phyloP scores from a whole-genome alignment of 805 yeast species.

The Scheffersomyces ergatensis region DNA sequence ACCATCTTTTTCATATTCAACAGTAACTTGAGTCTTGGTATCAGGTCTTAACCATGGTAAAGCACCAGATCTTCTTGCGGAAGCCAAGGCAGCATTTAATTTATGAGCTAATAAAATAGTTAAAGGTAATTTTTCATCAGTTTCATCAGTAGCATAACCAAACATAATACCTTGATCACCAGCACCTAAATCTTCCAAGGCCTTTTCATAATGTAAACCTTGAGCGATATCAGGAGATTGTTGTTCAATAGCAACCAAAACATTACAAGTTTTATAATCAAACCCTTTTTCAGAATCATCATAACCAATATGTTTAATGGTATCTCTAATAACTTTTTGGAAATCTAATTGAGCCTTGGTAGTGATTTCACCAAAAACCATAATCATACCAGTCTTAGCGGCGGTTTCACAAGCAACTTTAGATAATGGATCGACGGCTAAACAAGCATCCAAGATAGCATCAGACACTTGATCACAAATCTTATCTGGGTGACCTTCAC shows the following conservation, averaged over 20 bases:
- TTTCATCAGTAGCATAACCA: conserved; percentile 99
- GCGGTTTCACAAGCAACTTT: conserved; percentile 99
- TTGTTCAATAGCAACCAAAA: conserved; percentile 97
- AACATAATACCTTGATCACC: conserved; percentile 99
- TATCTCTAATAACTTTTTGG: conserved; percentile 97
- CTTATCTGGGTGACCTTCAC: conserved; percentile 94
- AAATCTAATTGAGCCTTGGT: conserved; percentile 93
- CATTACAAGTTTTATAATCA: conserved; percentile 99
- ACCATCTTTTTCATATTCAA: conserved; percentile 88
- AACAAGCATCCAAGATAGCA: conserved; percentile 97
- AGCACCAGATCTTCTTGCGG: conserved; percentile 94
- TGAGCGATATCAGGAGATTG: conserved; percentile 99
- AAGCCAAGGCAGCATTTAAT: conserved; percentile 94
- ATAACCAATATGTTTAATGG: conserved; percentile 97
- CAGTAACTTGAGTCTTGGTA: conserved; percentile 99
- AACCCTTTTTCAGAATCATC: conserved; percentile 95
- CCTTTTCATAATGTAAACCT: conserved; percentile 96
- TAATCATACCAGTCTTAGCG: conserved; percentile 98
- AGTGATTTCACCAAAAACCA: conserved; percentile 99
- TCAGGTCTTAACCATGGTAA: conserved; percentile 98
- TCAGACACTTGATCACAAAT: conserved; percentile 99
- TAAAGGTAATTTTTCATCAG: conserved; percentile 95
- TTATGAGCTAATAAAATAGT: conserved; percentile 93
- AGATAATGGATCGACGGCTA: conserved; percentile 91
- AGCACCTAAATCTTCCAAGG: conserved; percentile 96